phyloP scores from a whole-genome alignment of 2,329 filamentous ascomycete genomes.

The Diaporthe amygdali region DNA sequence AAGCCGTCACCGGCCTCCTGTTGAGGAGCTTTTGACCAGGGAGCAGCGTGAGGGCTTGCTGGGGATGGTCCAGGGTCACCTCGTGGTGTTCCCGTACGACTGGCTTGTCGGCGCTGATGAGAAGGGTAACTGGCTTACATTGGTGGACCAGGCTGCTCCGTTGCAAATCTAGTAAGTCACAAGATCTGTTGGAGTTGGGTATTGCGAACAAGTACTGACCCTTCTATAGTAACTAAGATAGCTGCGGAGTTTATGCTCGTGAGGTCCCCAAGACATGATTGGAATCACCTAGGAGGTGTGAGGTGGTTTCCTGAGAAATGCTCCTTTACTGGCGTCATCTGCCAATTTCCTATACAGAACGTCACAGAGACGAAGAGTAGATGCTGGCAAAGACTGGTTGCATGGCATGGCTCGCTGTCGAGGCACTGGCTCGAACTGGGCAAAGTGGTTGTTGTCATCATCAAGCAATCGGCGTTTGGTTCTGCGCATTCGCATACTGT shows the following conservation, averaged over 20 bases:
- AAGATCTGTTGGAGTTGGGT: background rate
- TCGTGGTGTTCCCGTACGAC: slow-evolving; percentile 94
- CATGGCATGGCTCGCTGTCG: background rate
- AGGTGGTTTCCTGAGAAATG: background rate
- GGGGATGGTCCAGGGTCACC: slow-evolving; percentile 80
- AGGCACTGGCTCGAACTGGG: background rate
- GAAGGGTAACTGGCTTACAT: slow-evolving; percentile 95
- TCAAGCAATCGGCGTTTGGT: slow-evolving; percentile 14
- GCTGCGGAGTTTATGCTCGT: background rate
- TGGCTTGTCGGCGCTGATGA: slow-evolving; percentile 92
- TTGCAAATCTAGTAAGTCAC: slow-evolving; percentile 90
- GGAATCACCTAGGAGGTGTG: background rate
- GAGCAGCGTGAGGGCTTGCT: slow-evolving; percentile 83
- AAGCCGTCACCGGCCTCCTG: slow-evolving; percentile 64
- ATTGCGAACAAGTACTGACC: background rate
- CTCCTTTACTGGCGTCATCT: background rate
- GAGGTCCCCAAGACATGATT: background rate
- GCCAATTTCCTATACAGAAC: background rate
- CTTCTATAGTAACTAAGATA: background rate
- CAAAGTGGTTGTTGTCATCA: background rate
- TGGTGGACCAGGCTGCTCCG: slow-evolving; percentile 93
- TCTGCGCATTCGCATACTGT: slow-evolving; percentile 7
- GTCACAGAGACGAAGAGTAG: background rate
- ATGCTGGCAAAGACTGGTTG: background rate
- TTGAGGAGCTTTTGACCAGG: slow-evolving; percentile 78